Percentiles rank a stretch among this genome's conserved stretches.
Evolutionary conservation across 2,329 filamentous ascomycete genomes (phyloP).

Genomic region (Lecanicillium sp.): DNA sequence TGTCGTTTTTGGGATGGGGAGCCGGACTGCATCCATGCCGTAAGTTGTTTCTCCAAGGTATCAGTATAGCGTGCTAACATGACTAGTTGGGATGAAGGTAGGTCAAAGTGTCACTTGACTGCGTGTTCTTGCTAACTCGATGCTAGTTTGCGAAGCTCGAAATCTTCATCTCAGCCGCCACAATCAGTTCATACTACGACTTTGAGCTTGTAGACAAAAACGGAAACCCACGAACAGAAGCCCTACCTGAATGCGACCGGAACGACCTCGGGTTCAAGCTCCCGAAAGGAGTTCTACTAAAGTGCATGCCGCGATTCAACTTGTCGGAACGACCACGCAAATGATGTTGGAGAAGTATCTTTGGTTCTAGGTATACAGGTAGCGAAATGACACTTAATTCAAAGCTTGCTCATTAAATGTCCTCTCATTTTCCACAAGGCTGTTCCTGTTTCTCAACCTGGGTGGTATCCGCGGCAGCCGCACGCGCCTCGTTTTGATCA

Average conservation of each 20-base stretch:
- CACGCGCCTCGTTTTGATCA: slow-evolving; percentile 1
- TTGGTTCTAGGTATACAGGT: too few relatives aligned
- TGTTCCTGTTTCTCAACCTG: neutral
- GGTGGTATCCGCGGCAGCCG: neutral
- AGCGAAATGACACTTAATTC: too few relatives aligned
- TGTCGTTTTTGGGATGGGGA: slow-evolving; percentile 27
- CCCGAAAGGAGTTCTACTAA: neutral
- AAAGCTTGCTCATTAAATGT: too few relatives aligned
- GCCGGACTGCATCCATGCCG: slow-evolving; percentile 26
- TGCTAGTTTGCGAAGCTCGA: slow-evolving; percentile 43
- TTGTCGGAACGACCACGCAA: neutral
- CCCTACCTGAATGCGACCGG: slow-evolving; percentile 9
- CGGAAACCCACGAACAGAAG: slow-evolving; percentile 18
- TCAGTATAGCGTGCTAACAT: neutral
- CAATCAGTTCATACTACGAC: slow-evolving; percentile 41
- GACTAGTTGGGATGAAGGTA: slow-evolving; percentile 2
- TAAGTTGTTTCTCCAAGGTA: slow-evolving; percentile 12
- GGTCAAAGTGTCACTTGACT: neutral
- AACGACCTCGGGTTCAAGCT: slow-evolving; percentile 5
- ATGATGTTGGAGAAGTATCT: too few relatives aligned
- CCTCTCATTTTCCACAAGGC: neutral
- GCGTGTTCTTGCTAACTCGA: slow-evolving; percentile 3
- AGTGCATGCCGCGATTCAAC: neutral
- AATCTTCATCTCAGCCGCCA: slow-evolving; percentile 38
- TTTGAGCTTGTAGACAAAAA: slow-evolving; percentile 31